Evolutionary conservation across 495 filamentous ascomycete species (phyloP).

Genomic region (Cudoniella acicularis): DNA sequence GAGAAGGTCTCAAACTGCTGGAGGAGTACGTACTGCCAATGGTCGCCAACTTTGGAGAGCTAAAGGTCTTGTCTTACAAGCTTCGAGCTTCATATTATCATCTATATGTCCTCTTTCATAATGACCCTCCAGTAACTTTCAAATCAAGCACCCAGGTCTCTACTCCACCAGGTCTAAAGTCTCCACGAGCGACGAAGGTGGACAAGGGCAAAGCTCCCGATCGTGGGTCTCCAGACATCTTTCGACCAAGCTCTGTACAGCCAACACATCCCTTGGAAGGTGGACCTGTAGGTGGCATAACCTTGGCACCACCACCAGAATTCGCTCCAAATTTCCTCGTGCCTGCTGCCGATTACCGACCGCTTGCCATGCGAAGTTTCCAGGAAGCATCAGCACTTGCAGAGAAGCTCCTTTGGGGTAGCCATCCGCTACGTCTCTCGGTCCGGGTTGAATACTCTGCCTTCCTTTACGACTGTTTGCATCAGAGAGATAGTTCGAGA

Average conservation of each 20-base stretch:
- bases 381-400: conserved; percentile 71
- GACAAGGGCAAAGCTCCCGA: conserved; percentile 28
- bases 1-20: conserved; percentile 83
- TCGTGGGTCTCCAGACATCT: conserved; percentile 14
- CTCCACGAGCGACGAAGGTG: conserved; percentile 21
- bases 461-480: conserved; percentile 90
- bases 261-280: conserved; percentile 43
- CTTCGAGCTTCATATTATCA: conserved; percentile 92
- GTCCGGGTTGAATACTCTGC: conserved; percentile 93
- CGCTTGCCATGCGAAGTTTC: conserved; percentile 76
- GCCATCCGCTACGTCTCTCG: conserved; percentile 83
- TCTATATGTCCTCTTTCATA: conserved; percentile 95
- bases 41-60: conserved; percentile 64
- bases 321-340: conserved; percentile 64
- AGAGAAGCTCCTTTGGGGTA: conserved; percentile 71
- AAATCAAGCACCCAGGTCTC: conserved; percentile 14
- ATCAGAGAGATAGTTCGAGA: conserved; percentile 71
- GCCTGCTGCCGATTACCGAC: conserved; percentile 77
- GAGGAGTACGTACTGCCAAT: conserved; percentile 84
- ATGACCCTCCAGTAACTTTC: conserved; percentile 48
- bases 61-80: conserved; percentile 86
- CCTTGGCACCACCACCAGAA: conserved; percentile 11
- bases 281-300: conserved; percentile 38
- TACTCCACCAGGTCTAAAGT: conserved; percentile 26
- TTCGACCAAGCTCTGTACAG: conserved; percentile 33